phyloP scores from a whole-genome alignment of 2,329 filamentous ascomycete genomes.

The Alternaria gansuensis region DNA sequence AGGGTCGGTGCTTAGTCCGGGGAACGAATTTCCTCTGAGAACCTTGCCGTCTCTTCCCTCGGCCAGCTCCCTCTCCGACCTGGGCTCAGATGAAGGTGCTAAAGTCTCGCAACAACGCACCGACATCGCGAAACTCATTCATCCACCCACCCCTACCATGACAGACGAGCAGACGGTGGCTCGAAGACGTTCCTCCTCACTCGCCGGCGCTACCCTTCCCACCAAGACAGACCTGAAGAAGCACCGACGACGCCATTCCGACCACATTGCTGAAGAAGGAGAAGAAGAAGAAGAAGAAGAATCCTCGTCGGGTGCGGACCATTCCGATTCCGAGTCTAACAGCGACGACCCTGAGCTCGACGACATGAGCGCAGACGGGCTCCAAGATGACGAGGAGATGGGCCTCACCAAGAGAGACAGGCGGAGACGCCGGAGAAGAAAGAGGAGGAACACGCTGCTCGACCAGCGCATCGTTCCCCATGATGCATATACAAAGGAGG shows the following conservation, averaged over 20 bases:
- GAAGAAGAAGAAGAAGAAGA: slow-evolving; percentile 41
- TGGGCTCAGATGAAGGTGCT: slow-evolving; percentile 31
- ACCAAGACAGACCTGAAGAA: slow-evolving; percentile 37
- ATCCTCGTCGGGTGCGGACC: slow-evolving; percentile 38
- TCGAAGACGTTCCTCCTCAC: slow-evolving; percentile 49
- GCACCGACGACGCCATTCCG: slow-evolving; percentile 41
- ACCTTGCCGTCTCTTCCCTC: slow-evolving; percentile 50
- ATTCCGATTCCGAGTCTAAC: slow-evolving; percentile 45
- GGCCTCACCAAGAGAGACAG: slow-evolving; percentile 80
- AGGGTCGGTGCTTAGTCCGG: slow-evolving; percentile 44
- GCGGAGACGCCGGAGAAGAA: slow-evolving; percentile 71
- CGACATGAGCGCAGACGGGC: slow-evolving; percentile 72
- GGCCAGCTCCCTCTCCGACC: slow-evolving; percentile 38
- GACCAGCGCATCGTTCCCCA: slow-evolving; percentile 72
- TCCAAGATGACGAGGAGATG: slow-evolving; percentile 85
- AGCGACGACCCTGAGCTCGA: slow-evolving; percentile 66
- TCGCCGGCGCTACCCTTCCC: slow-evolving; percentile 41
- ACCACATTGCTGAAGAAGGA: slow-evolving; percentile 49
- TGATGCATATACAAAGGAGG: slow-evolving; percentile 70
- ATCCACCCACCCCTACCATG: slow-evolving; percentile 46
- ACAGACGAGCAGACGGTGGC: slow-evolving; percentile 43
- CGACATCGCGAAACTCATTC: slow-evolving; percentile 42
- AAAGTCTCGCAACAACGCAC: slow-evolving; percentile 24
- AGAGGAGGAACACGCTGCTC: slow-evolving; percentile 73
- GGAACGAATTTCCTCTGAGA: slow-evolving; percentile 50